Evolutionary conservation across 1,284 basidiomycete genomes (phyloP).

Genomic region (Boletus semigastroideus): DNA sequence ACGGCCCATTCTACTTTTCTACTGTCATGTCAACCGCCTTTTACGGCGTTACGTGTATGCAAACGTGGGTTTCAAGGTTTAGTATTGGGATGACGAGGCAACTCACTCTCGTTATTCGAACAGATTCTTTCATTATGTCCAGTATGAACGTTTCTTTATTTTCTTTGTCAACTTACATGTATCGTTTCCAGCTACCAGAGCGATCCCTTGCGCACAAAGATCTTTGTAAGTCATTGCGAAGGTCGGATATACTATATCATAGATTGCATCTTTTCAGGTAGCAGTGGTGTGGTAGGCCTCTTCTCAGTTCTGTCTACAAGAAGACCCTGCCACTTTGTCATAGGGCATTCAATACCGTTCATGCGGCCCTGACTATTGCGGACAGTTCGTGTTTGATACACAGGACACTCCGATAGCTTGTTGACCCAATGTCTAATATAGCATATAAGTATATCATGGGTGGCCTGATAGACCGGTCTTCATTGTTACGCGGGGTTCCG

Average conservation of each 20-base stretch:
- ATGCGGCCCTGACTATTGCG: constrained; percentile 7
- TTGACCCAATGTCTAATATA: neutral
- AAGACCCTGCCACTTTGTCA: neutral
- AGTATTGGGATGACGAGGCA: neutral
- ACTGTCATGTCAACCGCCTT: constrained; percentile 4
- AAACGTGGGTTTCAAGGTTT: constrained; percentile 10
- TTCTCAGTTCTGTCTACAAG: neutral
- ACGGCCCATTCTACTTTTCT: constrained; percentile 5
- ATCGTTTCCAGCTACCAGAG: constrained; percentile 6
- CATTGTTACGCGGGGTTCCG: neutral
- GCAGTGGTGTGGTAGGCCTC: constrained; percentile 5
- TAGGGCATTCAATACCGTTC: constrained; percentile 8
- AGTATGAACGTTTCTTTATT: neutral
- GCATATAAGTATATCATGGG: constrained; percentile 16
- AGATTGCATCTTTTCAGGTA: constrained; percentile 2
- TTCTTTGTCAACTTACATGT: neutral
- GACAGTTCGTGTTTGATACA: constrained; percentile 6
- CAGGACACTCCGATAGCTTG: neutral
- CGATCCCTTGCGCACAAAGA: constrained; percentile 7
- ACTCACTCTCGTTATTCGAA: neutral
- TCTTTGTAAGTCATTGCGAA: constrained; percentile 9
- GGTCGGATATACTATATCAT: neutral
- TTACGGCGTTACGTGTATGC: constrained; percentile 18
- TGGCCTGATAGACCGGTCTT: neutral
- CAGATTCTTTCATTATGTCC: constrained; percentile 19